phyloP scores from a whole-genome alignment of 768 basidiomycete genomes.

The Postia placenta region DNA sequence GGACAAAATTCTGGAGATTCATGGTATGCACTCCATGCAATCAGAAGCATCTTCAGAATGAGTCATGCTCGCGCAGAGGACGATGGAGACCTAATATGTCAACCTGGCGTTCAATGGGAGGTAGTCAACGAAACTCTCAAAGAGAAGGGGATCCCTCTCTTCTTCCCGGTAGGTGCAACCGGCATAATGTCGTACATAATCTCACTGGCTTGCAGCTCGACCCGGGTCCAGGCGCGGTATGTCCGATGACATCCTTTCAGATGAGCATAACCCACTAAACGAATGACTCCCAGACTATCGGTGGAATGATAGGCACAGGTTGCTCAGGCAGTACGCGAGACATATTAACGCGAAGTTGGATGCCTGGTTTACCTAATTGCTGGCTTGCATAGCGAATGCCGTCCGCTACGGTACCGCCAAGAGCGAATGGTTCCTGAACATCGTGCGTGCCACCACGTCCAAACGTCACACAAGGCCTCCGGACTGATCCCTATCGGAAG shows the following conservation, averaged over 20 bases:
- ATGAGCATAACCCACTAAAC: too few species aligned
- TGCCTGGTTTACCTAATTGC: not conserved
- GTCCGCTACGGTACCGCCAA: conserved; percentile 87
- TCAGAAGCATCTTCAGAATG: not conserved
- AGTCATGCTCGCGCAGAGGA: conserved; percentile 34
- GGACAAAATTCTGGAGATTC: conserved; percentile 57
- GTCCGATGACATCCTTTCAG: not conserved
- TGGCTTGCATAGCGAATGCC: conserved; percentile 63
- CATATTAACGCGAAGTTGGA: too few species aligned
- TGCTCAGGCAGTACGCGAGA: conserved; percentile 75
- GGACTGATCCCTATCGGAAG: conserved; percentile 27
- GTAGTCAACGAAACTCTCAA: conserved; percentile 67
- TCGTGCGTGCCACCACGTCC: conserved; percentile 35
- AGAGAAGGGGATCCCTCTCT: conserved; percentile 66
- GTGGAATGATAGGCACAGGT: conserved; percentile 83
- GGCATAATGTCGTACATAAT: not conserved
- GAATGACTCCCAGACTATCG: conserved; percentile 78
- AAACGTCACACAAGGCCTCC: not conserved
- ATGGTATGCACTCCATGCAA: conserved; percentile 28
- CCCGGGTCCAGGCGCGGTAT: conserved; percentile 60
- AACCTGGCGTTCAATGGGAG: conserved; percentile 75
- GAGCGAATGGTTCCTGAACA: conserved; percentile 87
- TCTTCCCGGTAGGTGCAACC: conserved; percentile 24
- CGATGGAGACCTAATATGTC: conserved; percentile 72
- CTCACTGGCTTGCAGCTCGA: conserved; percentile 45